phyloP scores from a whole-genome alignment of 805 yeast genomes.

The Grigorovia humatica region DNA sequence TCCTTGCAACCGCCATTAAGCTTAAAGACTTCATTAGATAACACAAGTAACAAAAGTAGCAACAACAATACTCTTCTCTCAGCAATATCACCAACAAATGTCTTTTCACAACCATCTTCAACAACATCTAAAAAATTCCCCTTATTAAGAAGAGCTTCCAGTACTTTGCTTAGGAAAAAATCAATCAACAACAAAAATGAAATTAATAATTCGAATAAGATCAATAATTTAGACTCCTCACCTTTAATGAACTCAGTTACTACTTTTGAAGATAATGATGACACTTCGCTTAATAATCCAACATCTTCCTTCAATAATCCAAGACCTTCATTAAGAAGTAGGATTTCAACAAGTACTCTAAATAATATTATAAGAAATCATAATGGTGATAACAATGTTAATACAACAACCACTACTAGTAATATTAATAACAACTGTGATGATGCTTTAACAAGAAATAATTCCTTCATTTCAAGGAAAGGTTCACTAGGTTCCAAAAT shows the following conservation, averaged over 20 bases:
- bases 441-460: background rate
- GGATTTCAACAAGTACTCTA: background rate
- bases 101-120: background rate
- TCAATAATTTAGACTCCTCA: background rate
- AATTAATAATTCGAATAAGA: background rate
- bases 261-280: background rate
- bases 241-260: background rate
- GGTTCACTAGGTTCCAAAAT: constrained; percentile 23
- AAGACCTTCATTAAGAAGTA: background rate
- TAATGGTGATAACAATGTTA: background rate
- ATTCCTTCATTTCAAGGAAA: constrained; percentile 1
- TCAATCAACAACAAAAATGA: constrained; percentile 9
- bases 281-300: too few relatives aligned
- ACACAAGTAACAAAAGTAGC: background rate
- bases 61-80: background rate
- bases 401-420: background rate
- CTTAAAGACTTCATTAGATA: background rate
- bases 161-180: constrained; percentile 21
- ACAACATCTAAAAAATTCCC: constrained; percentile 13
- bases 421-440: background rate
- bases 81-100: background rate
- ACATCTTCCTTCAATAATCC: background rate
- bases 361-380: background rate
- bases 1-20: background rate
- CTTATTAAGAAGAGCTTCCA: constrained; percentile 25